Conservation (phyloP, 2,329 filamentous ascomycete species). For the Colletotrichum brevisporum region DNA sequence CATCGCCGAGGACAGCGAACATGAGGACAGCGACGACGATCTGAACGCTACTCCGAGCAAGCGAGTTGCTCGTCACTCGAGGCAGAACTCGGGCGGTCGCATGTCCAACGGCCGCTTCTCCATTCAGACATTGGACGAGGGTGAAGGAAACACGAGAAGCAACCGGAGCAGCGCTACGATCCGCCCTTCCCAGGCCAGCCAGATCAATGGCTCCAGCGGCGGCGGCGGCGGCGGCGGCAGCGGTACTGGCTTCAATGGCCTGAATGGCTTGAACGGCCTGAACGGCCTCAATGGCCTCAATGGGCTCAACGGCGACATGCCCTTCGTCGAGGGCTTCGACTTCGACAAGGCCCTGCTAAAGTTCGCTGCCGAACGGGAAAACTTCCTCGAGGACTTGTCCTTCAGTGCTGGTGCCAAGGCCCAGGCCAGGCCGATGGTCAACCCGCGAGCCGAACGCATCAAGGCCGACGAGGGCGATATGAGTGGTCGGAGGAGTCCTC, state of each 20-base stretch:
- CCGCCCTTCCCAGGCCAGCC: conserved; percentile 56
- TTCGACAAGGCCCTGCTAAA: conserved; percentile 95
- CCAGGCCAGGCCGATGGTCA: conserved; percentile 78
- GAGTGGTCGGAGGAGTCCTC: conserved; percentile 67
- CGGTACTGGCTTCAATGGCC: conserved; percentile 44
- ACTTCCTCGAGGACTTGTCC: conserved; percentile 91
- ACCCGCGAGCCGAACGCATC: conserved; percentile 86
- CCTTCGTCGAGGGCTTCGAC: conserved; percentile 72
- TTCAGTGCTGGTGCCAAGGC: conserved; percentile 88
- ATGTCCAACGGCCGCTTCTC: conserved; percentile 70
- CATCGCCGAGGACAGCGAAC: conserved; percentile 75
- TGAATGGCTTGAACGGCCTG: conserved; percentile 47
- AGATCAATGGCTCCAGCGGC: conserved; percentile 37
- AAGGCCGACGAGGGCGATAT: conserved; percentile 76
- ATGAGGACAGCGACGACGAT: conserved; percentile 57
- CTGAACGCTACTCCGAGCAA: conserved; percentile 48
- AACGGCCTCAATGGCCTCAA: conserved; percentile 46
- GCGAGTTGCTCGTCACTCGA: conserved; percentile 69
- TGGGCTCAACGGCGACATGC: conserved; percentile 33
- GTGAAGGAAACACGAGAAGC: conserved; percentile 71
- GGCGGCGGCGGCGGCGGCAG: conserved; percentile 39
- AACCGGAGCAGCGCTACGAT: conserved; percentile 78
- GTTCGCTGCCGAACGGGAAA: conserved; percentile 95
- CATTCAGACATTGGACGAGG: conserved; percentile 70
- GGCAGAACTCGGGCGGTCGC: conserved; percentile 72